Evolutionary conservation across 331 rosid species (phyloP).

Genomic region (Malus hybrid): DNA sequence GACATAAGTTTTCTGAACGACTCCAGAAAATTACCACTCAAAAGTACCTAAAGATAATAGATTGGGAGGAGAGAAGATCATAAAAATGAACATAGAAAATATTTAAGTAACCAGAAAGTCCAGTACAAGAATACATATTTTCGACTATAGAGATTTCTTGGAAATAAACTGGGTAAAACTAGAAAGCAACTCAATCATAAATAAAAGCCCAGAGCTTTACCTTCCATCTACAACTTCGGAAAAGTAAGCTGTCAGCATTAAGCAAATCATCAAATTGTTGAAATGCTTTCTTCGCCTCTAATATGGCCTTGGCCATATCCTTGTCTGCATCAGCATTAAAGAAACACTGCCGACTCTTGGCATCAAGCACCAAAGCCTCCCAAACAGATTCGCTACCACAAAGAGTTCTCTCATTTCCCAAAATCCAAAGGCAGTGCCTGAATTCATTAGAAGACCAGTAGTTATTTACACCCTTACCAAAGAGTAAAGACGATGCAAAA

Average conservation of each 20-base stretch:
- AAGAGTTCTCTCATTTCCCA: slow-evolving; percentile 57
- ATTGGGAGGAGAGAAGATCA: neutral
- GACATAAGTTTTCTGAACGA: slow-evolving; percentile 41
- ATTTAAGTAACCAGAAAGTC: neutral
- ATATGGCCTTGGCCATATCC: slow-evolving; percentile 31
- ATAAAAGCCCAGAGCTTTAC: slow-evolving; percentile 17
- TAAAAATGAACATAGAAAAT: neutral
- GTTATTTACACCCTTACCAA: neutral
- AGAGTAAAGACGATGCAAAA: neutral
- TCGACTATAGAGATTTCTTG: neutral
- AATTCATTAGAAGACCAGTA: neutral
- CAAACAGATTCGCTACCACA: slow-evolving; percentile 34
- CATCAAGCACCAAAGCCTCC: slow-evolving; percentile 40
- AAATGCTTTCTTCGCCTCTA: slow-evolving; percentile 41
- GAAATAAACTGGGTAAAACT: neutral
- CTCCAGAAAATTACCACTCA: slow-evolving; percentile 44
- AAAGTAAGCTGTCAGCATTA: slow-evolving; percentile 35
- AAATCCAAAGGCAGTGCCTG: slow-evolving; percentile 63
- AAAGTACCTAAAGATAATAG: slow-evolving; percentile 35
- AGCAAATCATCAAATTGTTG: slow-evolving; percentile 55
- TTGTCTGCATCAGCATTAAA: slow-evolving; percentile 44
- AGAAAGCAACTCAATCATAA: neutral
- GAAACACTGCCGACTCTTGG: slow-evolving; percentile 38
- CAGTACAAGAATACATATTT: too few relatives aligned
- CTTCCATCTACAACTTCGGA: slow-evolving; percentile 50